Evolutionary conservation across 257 asterid species (phyloP), one percentile per base, ranked within the genome.

Genomic region (Orobanche coerulescens): DNA sequence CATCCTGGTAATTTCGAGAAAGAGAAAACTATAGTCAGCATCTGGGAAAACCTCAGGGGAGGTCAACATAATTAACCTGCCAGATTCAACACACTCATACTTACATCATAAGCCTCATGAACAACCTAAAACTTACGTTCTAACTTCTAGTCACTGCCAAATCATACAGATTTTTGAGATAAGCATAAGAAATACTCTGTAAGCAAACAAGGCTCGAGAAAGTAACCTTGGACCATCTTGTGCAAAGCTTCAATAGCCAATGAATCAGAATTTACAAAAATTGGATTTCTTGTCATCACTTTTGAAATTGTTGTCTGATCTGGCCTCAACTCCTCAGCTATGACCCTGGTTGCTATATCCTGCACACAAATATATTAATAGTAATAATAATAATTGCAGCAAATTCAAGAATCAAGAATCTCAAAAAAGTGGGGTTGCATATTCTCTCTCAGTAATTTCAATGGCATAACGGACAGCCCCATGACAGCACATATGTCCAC

Each of bases 211-310:
- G 63, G 50, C 40, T 22, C 22, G 33, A 14, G 49, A 68, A 48
- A 39, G 36, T 39, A 66, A 92, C 98, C 98, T 90, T 88, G 96
- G 64, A 92, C 95, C 97, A 92, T 92, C 84, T 92, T 92, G 73
- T 86, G 97, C 82, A 92, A 82, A 75, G 98, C 98, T 23, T 92
- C 98, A 71, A 88, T 88, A 46, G 95, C 97, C 79, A 86, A 72
- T 13, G 95, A 72, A 78, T 92, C 95, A 4, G 95, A 78, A 68
- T 84, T 80, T 69, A 92, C 95, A 71, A 92, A 88, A 60, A 84
- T 84, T 5, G 97, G 98, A 70, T 88, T 88, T 80, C 95, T 82
- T 10, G 97, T 92, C 98, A 88, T 92, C 71, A 92, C 88, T 76
- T 86, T 86, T 3, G 95, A 86, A 73, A 92, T 81, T 40, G 74